These are phyloP conservation scores for Aspergillus sp. DNA, from an alignment of 2,329 filamentous ascomycete genomes.

Conservation along the genomic window DNA sequence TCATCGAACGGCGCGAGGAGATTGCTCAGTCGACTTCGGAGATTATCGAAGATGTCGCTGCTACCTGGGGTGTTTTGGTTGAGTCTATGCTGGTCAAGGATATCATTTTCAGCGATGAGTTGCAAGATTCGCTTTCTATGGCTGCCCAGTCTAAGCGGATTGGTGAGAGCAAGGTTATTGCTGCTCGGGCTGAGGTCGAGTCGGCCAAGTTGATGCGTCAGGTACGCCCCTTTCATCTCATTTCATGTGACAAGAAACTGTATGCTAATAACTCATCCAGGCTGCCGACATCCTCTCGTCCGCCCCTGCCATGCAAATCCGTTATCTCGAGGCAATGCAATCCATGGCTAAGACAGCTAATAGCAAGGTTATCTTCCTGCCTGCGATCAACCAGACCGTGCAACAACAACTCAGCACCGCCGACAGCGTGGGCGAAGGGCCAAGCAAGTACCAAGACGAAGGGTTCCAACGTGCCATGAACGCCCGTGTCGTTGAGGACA, in stretches of 20 bases:
- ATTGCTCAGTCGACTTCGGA: conserved; percentile 91
- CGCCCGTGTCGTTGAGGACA: conserved; percentile 75
- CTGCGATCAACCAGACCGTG: conserved; percentile 55
- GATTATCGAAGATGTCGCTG: conserved; percentile 93
- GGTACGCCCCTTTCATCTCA: conserved; percentile 24
- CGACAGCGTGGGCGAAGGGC: conserved; percentile 50
- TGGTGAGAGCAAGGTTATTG: conserved; percentile 97
- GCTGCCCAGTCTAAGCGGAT: conserved; percentile 97
- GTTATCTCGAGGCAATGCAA: conserved; percentile 98
- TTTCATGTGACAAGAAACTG: neutral
- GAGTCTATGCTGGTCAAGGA: conserved; percentile 99
- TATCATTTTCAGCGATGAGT: conserved; percentile 91
- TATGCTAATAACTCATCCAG: conserved; percentile 9
- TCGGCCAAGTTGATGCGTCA: conserved; percentile 78
- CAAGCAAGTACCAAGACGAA: conserved; percentile 46
- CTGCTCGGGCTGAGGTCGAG: conserved; percentile 93
- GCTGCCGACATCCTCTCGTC: conserved; percentile 88
- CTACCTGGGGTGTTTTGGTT: conserved; percentile 90
- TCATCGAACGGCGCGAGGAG: conserved; percentile 97
- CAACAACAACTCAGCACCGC: conserved; percentile 46
- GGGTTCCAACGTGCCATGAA: conserved; percentile 77
- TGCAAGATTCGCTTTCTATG: conserved; percentile 96
- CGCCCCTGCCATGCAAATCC: conserved; percentile 95
- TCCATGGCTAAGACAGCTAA: conserved; percentile 93
- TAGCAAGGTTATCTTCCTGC: conserved; percentile 79